Percentiles rank a stretch among this genome's conserved stretches.
Evolutionary conservation across 495 filamentous ascomycete genomes (phyloP).

Genomic region (Penicillium herquei): DNA sequence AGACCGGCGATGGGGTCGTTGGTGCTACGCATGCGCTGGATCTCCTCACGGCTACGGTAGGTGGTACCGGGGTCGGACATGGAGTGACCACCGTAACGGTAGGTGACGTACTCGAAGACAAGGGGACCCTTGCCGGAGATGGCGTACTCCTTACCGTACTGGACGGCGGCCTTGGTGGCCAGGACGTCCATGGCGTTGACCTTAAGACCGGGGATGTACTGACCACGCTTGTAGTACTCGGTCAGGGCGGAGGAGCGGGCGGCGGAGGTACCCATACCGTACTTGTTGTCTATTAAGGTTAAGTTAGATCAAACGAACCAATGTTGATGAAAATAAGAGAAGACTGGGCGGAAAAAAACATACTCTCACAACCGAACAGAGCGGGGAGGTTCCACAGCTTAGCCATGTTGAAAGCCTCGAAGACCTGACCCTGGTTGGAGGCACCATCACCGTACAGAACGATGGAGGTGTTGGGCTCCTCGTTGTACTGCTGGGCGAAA

Average conservation of each 20-base stretch:
- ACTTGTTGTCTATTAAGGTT: conserved; percentile 84
- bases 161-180: conserved; percentile 91
- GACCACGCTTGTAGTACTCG: conserved; percentile 99
- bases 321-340: background rate
- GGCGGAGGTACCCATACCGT: conserved; percentile 98
- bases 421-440: conserved; percentile 98
- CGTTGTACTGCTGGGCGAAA: conserved; percentile 94
- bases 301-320: conserved; percentile 15
- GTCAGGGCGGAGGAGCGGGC: conserved; percentile 90
- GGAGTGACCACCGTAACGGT: conserved; percentile 98
- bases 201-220: conserved; percentile 99
- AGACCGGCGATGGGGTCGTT: conserved; percentile 97
- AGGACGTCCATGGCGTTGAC: conserved; percentile 99
- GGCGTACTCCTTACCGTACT: conserved; percentile 87
- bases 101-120: conserved; percentile 98
- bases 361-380: conserved; percentile 98
- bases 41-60: conserved; percentile 98
- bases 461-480: conserved; percentile 78
- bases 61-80: conserved; percentile 99
- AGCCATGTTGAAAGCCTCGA: conserved; percentile 99
- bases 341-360: conserved; percentile 27
- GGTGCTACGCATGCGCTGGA: conserved; percentile 97
- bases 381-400: conserved; percentile 97
- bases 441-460: conserved; percentile 96
- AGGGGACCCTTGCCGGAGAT: conserved; percentile 80